phyloP scores from a whole-genome alignment of 768 basidiomycete genomes.

The Leccinum disarticulatum region DNA sequence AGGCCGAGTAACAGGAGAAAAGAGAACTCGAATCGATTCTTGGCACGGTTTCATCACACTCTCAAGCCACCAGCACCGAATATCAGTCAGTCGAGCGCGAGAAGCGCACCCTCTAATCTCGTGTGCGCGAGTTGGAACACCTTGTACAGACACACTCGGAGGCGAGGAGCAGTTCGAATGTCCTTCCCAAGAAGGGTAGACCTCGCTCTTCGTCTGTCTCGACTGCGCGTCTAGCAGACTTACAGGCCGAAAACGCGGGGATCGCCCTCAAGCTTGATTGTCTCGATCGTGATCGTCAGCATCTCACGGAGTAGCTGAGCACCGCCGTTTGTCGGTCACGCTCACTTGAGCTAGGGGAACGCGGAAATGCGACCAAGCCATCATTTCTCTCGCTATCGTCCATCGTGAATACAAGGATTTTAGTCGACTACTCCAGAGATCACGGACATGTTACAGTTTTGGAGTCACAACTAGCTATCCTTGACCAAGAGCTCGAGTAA shows the following conservation, averaged over 20 bases:
- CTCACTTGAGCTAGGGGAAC: conserved; percentile 12
- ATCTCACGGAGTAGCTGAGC: conserved; percentile 12
- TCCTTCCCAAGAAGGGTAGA: conserved; percentile 38
- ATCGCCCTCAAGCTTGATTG: conserved; percentile 15
- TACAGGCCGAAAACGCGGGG: conserved; percentile 18
- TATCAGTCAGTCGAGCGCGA: conserved; percentile 54
- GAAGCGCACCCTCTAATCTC: conserved; percentile 53
- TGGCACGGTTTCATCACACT: conserved; percentile 53
- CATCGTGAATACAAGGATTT: conserved; percentile 17
- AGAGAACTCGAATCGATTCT: conserved; percentile 58
- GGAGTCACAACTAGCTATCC: conserved; percentile 17
- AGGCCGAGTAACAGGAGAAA: conserved; percentile 47
- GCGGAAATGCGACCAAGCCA: conserved; percentile 14
- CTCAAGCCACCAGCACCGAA: conserved; percentile 44
- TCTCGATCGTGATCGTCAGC: conserved; percentile 11
- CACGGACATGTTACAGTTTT: conserved; percentile 8
- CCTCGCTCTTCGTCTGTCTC: conserved; percentile 60
- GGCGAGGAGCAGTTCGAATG: conserved; percentile 32
- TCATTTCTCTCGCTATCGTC: conserved; percentile 28
- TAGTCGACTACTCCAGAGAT: conserved; percentile 12
- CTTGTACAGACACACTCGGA: conserved; percentile 36
- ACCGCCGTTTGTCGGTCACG: conserved; percentile 5
- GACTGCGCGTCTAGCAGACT: conserved; percentile 12
- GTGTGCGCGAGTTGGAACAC: conserved; percentile 58
- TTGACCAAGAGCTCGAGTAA: conserved; percentile 19